Evolutionary conservation across 2,329 filamentous ascomycete genomes (phyloP).

Genomic region (Stenocarpella maydis): DNA sequence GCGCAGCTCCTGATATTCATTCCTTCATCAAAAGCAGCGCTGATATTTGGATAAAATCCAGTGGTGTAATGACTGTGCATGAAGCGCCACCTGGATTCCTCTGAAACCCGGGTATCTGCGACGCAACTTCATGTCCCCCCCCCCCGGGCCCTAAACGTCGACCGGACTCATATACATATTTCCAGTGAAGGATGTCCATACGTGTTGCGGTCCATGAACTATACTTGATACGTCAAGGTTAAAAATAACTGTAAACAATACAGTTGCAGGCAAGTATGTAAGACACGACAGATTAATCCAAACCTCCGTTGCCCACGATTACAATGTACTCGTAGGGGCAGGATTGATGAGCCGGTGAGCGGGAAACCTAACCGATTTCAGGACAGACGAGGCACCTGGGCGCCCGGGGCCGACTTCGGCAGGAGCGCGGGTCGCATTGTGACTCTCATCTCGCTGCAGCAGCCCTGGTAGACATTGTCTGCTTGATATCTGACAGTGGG

Average conservation of each 20-base stretch:
- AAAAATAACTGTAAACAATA: background rate
- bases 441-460: background rate
- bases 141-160: background rate
- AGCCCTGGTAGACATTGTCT: slow-evolving; percentile 38
- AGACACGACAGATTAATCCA: too few species aligned
- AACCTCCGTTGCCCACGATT: too few species aligned
- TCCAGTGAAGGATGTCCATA: background rate
- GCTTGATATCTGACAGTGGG: slow-evolving; percentile 27
- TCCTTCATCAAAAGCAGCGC: too few species aligned
- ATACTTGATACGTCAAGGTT: background rate
- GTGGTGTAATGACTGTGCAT: too few species aligned
- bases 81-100: too few species aligned
- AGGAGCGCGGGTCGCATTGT: too few species aligned
- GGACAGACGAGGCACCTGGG: background rate
- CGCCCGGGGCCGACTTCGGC: background rate
- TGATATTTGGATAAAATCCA: background rate
- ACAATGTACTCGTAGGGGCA: too few species aligned
- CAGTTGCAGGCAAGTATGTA: too few species aligned
- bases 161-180: too few species aligned
- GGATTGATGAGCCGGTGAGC: too few species aligned
- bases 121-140: background rate
- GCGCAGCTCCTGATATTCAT: background rate
- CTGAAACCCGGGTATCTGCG: background rate
- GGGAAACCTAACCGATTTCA: background rate
- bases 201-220: background rate